These are phyloP conservation scores for Claviceps quebecensis DNA, from an alignment of 2,329 filamentous ascomycete genomes.

Conservation along the genomic window DNA sequence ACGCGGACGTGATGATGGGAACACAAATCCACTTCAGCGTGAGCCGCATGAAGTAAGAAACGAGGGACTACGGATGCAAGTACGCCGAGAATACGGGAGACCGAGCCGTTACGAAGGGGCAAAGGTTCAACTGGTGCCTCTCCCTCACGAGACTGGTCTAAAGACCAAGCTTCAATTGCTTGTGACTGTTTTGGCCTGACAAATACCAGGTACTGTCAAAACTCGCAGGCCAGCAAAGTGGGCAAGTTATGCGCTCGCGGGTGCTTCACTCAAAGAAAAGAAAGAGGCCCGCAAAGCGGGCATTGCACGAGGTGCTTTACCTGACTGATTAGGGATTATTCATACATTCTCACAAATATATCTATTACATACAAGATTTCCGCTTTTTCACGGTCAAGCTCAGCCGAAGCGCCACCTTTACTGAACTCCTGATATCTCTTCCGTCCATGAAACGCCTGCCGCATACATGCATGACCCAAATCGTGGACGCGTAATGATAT, in stretches of 20 bases:
- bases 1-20: background rate
- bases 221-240: background rate
- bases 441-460: background rate
- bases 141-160: background rate
- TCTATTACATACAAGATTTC: too few species aligned
- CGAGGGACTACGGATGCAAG: background rate
- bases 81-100: background rate
- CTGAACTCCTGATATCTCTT: background rate
- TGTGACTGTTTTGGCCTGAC: background rate
- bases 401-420: background rate
- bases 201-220: too few species aligned
- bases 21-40: background rate
- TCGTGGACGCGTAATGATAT: background rate
- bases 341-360: background rate
- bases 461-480: background rate
- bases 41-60: background rate
- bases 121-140: background rate
- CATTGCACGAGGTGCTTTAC: background rate
- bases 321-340: too few species aligned
- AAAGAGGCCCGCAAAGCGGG: background rate
- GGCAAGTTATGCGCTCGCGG: background rate
- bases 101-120: background rate
- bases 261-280: background rate
- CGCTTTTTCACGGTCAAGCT: background rate
- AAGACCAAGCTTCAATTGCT: background rate